Evolutionary conservation across 805 yeast species (phyloP).

Genomic region (Cyberlindnera subsufficiens): DNA sequence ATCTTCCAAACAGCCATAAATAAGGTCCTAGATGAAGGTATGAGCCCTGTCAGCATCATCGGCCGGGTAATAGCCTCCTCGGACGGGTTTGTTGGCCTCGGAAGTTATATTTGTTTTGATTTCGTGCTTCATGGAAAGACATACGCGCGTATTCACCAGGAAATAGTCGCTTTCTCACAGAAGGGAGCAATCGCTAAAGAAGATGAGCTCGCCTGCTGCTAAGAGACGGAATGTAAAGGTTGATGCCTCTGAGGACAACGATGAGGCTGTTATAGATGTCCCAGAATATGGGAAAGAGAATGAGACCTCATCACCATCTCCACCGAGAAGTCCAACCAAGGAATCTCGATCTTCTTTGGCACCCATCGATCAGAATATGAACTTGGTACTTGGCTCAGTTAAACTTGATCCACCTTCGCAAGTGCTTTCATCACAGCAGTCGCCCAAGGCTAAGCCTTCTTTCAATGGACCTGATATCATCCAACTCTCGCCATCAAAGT

Average conservation of each 20-base stretch:
- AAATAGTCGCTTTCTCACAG: too few species aligned
- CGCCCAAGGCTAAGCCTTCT: conserved; percentile 29
- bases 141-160: too few species aligned
- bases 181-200: too few species aligned
- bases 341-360: conserved; percentile 16
- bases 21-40: background rate
- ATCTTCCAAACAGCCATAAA: too few species aligned
- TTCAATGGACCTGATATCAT: conserved; percentile 33
- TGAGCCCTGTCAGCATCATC: background rate
- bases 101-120: conserved; percentile 14
- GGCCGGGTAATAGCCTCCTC: conserved; percentile 3
- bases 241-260: conserved; percentile 12
- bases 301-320: conserved; percentile 9
- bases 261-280: conserved; percentile 10
- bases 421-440: conserved; percentile 14
- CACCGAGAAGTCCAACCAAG: conserved; percentile 22
- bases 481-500: conserved; percentile 34
- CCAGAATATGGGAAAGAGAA: conserved; percentile 17
- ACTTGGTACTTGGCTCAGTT: conserved; percentile 9
- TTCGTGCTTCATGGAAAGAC: conserved; percentile 2
- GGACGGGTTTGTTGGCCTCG: background rate
- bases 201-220: conserved; percentile 23
- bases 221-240: conserved; percentile 17
- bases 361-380: conserved; percentile 18
- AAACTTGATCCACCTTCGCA: conserved; percentile 17